A percentile compares a stretch with the other conserved stretches of the same genome.
Evolutionary conservation across 192 early-diverging fungal species (phyloP).

Genomic region (Dissophora globulifera): DNA sequence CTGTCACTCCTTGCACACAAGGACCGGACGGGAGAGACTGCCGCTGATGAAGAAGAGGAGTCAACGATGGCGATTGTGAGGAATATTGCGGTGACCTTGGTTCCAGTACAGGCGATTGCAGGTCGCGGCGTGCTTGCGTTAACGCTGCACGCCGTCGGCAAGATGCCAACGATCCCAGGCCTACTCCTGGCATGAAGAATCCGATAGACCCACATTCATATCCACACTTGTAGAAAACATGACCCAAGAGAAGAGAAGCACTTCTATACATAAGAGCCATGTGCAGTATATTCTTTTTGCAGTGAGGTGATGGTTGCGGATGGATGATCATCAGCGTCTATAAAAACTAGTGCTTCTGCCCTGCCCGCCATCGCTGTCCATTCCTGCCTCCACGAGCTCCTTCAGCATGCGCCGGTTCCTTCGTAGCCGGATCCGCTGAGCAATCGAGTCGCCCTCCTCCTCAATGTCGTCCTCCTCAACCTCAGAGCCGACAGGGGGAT

Average conservation of each 20-base stretch:
- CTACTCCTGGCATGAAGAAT: constrained; percentile 8
- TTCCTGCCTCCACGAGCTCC: constrained; percentile 8
- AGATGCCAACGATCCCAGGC: constrained; percentile 24
- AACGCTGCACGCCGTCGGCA: constrained; percentile 34
- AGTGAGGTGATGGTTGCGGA: too few species aligned
- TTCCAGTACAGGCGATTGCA: constrained; percentile 43
- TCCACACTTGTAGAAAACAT: too few species aligned
- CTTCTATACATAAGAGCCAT: too few species aligned
- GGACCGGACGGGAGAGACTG: background rate
- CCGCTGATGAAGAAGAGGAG: too few species aligned
- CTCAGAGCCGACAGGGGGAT: constrained; percentile 8
- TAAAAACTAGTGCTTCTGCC: background rate
- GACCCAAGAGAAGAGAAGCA: too few species aligned
- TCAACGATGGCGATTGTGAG: background rate
- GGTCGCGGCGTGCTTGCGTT: constrained; percentile 22
- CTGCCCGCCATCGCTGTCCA: background rate
- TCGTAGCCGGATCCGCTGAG: constrained; percentile 10
- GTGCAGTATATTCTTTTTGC: too few species aligned
- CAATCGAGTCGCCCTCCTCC: constrained; percentile 18
- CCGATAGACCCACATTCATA: background rate
- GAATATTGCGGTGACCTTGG: constrained; percentile 31
- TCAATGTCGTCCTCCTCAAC: background rate
- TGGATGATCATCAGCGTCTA: background rate
- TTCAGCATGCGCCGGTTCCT: constrained; percentile 16
- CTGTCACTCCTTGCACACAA: too few species aligned